A percentile compares a stretch with the other conserved stretches of the same genome.
phyloP scores from a whole-genome alignment of 169 alveolate genomes.

The Besnoitia besnoiti region DNA sequence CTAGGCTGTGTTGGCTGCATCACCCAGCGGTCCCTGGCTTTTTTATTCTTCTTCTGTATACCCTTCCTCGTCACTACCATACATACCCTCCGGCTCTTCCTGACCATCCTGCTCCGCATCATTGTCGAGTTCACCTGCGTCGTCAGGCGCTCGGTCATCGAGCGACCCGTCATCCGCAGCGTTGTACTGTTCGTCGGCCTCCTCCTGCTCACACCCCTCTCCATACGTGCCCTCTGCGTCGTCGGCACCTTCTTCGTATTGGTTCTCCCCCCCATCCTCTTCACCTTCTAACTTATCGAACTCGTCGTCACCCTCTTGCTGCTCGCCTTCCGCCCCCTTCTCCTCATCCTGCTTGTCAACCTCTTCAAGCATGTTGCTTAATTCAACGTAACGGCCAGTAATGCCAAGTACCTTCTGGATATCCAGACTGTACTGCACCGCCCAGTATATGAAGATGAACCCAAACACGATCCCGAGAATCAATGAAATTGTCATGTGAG shows the following conservation, averaged over 20 bases:
- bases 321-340: not conserved
- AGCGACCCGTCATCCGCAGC: not conserved
- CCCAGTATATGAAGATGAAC: not conserved
- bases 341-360: not conserved
- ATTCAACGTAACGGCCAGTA: conserved; percentile 14
- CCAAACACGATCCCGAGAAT: not conserved
- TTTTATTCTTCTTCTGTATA: too few relatives aligned
- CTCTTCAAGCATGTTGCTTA: not conserved
- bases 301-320: not conserved
- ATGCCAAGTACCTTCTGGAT: not conserved
- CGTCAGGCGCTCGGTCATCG: too few relatives aligned
- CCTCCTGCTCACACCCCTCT: not conserved
- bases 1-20: too few relatives aligned
- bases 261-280: not conserved
- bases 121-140: not conserved
- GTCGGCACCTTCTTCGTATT: not conserved
- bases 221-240: not conserved
- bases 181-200: not conserved
- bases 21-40: too few relatives aligned
- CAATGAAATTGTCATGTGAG: not conserved
- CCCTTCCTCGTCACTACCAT: too few relatives aligned
- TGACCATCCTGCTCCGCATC: not conserved
- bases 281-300: not conserved
- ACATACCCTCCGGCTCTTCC: too few relatives aligned
- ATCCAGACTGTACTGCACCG: conserved; percentile 21